Percentiles rank a stretch among this genome's conserved stretches.
These are phyloP conservation scores for Amaranthus hypochondriacus DNA, from an alignment of 148 eudicot species.

Conservation along the genomic window DNA sequence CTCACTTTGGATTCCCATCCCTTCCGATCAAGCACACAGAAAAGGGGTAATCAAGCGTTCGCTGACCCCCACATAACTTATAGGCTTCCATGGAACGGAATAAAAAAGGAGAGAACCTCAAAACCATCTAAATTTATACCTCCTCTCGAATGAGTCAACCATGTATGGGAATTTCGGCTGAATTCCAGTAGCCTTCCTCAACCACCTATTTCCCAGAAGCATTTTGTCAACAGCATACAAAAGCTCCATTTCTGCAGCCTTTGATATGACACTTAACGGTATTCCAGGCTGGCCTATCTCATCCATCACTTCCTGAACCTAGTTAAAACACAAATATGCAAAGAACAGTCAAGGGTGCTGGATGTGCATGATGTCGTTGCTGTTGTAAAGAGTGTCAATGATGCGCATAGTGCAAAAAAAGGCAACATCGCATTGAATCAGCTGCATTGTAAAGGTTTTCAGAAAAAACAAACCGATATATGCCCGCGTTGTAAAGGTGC, in stretches of 20 bases:
- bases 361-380: not conserved
- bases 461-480: too few relatives aligned
- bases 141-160: conserved; percentile 91
- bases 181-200: conserved; percentile 83
- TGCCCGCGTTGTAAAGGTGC: too few relatives aligned
- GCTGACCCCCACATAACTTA: not conserved
- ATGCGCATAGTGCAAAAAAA: not conserved
- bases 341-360: not conserved
- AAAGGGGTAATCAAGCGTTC: not conserved
- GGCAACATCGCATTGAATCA: too few relatives aligned
- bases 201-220: conserved; percentile 87
- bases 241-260: conserved; percentile 85
- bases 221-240: conserved; percentile 68
- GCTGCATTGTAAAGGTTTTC: too few relatives aligned
- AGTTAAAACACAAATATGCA: conserved; percentile 12
- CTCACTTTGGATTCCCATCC: not conserved
- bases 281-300: conserved; percentile 64
- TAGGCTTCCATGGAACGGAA: not conserved
- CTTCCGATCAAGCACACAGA: not conserved
- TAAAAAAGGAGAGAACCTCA: not conserved
- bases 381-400: not conserved
- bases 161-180: conserved; percentile 91
- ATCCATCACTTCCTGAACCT: conserved; percentile 81
- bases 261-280: conserved; percentile 71
- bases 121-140: conserved; percentile 37